A percentile compares a stretch with the other conserved stretches of the same genome.
Evolutionary conservation across 495 filamentous ascomycete species (phyloP).

Genomic region (Tetracladium setigerum): DNA sequence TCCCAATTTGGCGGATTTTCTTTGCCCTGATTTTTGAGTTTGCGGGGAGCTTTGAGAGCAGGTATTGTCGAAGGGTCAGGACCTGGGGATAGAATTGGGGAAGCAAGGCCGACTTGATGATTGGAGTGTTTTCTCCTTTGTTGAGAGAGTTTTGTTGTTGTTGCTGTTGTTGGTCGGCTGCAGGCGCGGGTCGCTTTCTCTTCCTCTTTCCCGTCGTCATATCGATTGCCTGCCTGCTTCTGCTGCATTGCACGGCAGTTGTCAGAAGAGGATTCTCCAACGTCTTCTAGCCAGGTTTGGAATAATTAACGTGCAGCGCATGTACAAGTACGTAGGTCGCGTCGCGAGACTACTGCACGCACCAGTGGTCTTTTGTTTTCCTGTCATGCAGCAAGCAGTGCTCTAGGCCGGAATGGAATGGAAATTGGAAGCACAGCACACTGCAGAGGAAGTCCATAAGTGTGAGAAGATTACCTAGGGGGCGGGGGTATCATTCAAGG

Average conservation of each 20-base stretch:
- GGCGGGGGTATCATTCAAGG: too few relatives aligned
- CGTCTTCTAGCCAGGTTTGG: neutral
- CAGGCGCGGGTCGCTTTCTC: slow-evolving; percentile 7
- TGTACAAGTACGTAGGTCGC: too few relatives aligned
- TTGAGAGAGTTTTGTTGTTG: slow-evolving; percentile 14
- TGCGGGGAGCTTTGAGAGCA: slow-evolving; percentile 41
- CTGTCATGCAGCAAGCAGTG: too few relatives aligned
- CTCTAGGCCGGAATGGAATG: too few relatives aligned
- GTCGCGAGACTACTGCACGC: too few relatives aligned
- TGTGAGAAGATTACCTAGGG: too few relatives aligned
- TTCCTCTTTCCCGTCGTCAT: slow-evolving; percentile 25
- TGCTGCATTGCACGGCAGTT: neutral
- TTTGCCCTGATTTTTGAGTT: slow-evolving; percentile 36
- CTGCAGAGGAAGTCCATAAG: too few relatives aligned
- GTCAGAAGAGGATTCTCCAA: neutral
- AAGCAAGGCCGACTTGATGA: slow-evolving; percentile 58
- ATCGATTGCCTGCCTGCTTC: slow-evolving; percentile 2
- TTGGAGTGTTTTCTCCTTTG: slow-evolving; percentile 3
- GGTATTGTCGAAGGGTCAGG: slow-evolving; percentile 63
- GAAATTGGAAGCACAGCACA: too few relatives aligned
- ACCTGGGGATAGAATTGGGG: slow-evolving; percentile 65
- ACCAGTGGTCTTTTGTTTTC: too few relatives aligned
- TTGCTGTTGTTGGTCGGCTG: slow-evolving; percentile 6
- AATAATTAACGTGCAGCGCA: too few relatives aligned
- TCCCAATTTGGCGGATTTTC: slow-evolving; percentile 28